Evolutionary conservation across 2,329 filamentous ascomycete genomes (phyloP).

Genomic region (Pseudogymnoascus sp.): DNA sequence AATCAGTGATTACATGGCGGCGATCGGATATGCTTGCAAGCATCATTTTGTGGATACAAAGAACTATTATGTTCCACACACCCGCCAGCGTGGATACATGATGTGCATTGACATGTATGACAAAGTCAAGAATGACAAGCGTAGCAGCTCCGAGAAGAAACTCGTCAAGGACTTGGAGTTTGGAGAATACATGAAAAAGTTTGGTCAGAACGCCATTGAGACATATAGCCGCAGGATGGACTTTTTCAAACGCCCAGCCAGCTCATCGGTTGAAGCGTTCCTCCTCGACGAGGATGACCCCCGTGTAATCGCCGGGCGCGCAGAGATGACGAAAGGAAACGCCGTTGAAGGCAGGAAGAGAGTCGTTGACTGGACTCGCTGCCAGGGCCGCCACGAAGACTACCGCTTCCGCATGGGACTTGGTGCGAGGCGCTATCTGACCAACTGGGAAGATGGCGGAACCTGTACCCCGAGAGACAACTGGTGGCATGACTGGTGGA

Average conservation of each 20-base stretch:
- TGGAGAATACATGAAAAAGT: conserved; percentile 8
- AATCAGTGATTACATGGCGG: conserved; percentile 18
- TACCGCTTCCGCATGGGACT: conserved; percentile 43
- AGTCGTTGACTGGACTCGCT: conserved; percentile 45
- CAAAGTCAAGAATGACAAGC: conserved; percentile 23
- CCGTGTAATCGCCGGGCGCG: conserved; percentile 41
- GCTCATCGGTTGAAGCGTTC: conserved; percentile 53
- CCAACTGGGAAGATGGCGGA: conserved; percentile 48
- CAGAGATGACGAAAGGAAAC: conserved; percentile 33
- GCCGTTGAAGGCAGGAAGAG: conserved; percentile 27
- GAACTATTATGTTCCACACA: conserved; percentile 65
- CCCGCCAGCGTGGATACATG: conserved; percentile 51
- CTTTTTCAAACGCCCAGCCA: conserved; percentile 42
- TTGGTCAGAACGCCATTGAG: neutral
- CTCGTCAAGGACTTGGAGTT: conserved; percentile 31
- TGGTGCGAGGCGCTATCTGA: conserved; percentile 48
- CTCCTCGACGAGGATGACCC: conserved; percentile 46
- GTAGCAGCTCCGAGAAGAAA: conserved; percentile 35
- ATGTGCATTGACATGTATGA: conserved; percentile 41
- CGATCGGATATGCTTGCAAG: conserved; percentile 45
- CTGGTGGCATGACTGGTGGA: conserved; percentile 42
- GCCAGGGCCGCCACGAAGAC: conserved; percentile 49
- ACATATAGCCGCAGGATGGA: conserved; percentile 11
- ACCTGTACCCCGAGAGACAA: conserved; percentile 46
- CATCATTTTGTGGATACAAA: conserved; percentile 55